Conservation (phyloP, 1,284 basidiomycete species). For the Malassezia caprae region DNA sequence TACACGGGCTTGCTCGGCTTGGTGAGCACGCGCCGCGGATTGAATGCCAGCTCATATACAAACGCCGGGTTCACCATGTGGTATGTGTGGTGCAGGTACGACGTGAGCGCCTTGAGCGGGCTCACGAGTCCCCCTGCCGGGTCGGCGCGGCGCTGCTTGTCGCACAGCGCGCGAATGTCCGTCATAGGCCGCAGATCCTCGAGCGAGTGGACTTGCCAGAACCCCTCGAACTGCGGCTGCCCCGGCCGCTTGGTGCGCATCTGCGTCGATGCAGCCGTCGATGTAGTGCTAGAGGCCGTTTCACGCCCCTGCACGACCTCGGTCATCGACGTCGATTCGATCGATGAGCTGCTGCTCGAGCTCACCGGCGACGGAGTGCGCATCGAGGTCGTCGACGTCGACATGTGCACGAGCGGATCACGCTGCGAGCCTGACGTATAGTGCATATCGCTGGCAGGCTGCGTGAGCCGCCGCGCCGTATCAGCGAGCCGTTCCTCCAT, state of each 20-base stretch:
- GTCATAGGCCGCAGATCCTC: constrained; percentile 34
- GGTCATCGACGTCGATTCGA: neutral
- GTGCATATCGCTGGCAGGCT: neutral
- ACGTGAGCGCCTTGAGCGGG: constrained; percentile 44
- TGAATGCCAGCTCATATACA: constrained; percentile 47
- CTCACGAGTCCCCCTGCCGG: constrained; percentile 44
- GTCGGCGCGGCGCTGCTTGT: constrained; percentile 36
- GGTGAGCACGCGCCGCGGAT: constrained; percentile 43
- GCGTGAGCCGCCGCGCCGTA: neutral
- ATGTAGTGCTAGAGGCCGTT: constrained; percentile 1
- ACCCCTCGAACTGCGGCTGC: constrained; percentile 27
- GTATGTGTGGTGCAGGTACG: constrained; percentile 47
- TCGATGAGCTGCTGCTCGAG: constrained; percentile 8
- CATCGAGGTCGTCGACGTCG: neutral
- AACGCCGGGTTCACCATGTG: constrained; percentile 47
- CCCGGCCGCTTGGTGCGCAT: constrained; percentile 7
- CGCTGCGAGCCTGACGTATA: neutral
- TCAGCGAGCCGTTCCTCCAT: neutral
- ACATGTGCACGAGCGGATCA: neutral
- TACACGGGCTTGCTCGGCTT: constrained; percentile 46
- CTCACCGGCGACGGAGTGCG: neutral
- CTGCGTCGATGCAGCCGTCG: neutral
- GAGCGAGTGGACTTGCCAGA: constrained; percentile 35
- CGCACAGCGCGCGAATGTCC: constrained; percentile 25
- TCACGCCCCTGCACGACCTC: neutral